Base-by-base conservation (phyloP, 192 early-diverging fungal species). In the Cladochytrium replicatum region DNA sequence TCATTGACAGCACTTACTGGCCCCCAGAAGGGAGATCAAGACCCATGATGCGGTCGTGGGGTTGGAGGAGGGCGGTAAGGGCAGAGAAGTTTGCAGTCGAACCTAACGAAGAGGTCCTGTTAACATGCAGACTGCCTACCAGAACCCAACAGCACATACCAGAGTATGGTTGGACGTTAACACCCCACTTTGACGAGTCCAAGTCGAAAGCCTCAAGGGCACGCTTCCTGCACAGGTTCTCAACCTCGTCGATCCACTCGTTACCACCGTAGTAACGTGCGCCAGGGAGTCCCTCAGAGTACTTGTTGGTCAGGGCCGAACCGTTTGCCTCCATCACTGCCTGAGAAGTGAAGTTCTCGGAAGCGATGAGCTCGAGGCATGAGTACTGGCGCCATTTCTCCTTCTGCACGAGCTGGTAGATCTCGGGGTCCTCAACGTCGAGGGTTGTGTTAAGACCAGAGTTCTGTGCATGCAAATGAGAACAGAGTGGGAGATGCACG, bases 241-340 rank as follows among this genome's bases (percentile, higher is more conserved):
- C 97, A 45, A 99, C 69, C 64, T 84, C 68, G 68, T 99, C 97
- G 60, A 99, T 86, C 75, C 74, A 84, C 78, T 99, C 91, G 77
- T 99, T 99, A 61, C 96, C 96, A 63, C 96, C 96, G 58, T 99
- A 99, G 83, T 96, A 99, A 61, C 96, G 86, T 39, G 89, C 89
- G 21, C 96, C 96, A 25, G 96, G 96, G 32, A 97, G 88, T 62
- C 94, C 95, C 72, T 99, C 96, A 22, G 93, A 97, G 75, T 99
- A 99, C 74, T 99, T 99, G 88, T 99, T 99, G 65, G 96, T 99
- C 67, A 99, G 77, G 13, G 93, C 82, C 24, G 93, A 91, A 30
- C 93, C 96, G 63, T 99, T 99, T 45, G 96, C 96, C 75, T 99
- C 96, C 85, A 99, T 97, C 44, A 93, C 94, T 32, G 96, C 92